Evolutionary conservation across 2,329 filamentous ascomycete genomes (phyloP), one percentile per base, ranked within the genome.

Genomic region (Fusarium lateritium): DNA sequence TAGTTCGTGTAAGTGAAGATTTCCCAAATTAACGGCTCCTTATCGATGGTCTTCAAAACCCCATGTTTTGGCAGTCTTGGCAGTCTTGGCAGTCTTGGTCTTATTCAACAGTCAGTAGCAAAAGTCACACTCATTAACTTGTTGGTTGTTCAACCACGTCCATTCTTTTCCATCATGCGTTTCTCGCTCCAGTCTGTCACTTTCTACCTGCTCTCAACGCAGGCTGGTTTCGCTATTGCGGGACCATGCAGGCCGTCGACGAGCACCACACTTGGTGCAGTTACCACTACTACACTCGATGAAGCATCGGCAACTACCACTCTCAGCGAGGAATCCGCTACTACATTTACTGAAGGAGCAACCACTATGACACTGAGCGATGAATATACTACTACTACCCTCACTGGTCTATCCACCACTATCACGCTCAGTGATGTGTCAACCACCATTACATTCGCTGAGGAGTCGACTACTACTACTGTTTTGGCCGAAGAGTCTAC

Each of bases 161-260:
- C 38, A 6, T 2, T 53, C 54, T 6, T 28, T 57, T 11, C 2
- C 26, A 14, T 14, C 0, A 57, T 57, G 46, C 38, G 38, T 6
- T 14, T 44, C 22, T 44, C 31, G 4, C 11, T 57, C 0, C 15
- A 38, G 1, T 19, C n/a, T 2, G 3, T 53, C 4, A 6, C 38
- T n/a, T 14, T 57, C 6, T 44, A 14, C 5, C 19, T 57, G 6
- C 22, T 57, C 8, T 44, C 55, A 1, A 31, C 3, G 3, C 22
- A 44, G 22, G n/a, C 15, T 2, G 17, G 3, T 11, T 1, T 53
- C 0, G 38, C 38, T 6, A 11, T 53, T 7, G 38, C 22, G 7
- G 39, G 28, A 10, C 54, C 54, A 6, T 57, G 54, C 38, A 31
- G 10, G 10, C 54, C 46, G 10, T 46, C 46, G 22, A 36, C 26